Evolutionary conservation across 177 flowering plant species (phyloP), one percentile per base, ranked within the genome.

Genomic region (Telopea speciosissima): DNA sequence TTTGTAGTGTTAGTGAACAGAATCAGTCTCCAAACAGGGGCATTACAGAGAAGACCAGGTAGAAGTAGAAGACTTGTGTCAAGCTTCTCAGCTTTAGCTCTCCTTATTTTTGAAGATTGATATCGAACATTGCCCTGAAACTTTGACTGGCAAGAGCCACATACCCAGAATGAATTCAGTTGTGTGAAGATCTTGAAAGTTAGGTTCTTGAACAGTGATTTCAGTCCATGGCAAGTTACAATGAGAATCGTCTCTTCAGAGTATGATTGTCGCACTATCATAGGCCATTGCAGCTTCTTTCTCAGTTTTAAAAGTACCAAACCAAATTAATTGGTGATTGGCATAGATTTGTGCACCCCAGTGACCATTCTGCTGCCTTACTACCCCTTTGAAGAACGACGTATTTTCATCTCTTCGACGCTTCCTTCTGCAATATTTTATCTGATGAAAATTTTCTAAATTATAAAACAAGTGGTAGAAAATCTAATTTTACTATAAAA

Each of bases 301-400:
- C 66, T 81, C 82, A 0, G 78, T 68, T 13, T 71, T 77, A 65
- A 81, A 83, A 2, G 83, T 81, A 1, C 85, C 85, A 3, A 81
- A 65, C 86, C 86, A 83, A 16, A 81, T 76, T 16, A 81, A 63
- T 19, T 73, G 77, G 40, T 83, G 81, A 67, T 77, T 77, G 1
- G 78, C 81, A 58, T 81, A 83, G 5, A 83, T 83, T 49, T 83
- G 86, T 10, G 86, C 86, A 3, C 86, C 82, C 83, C 84, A 83
- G 17, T 79, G 77, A 1, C 86, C 86, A 63, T 80, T 83, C 6
- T 68, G 77, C 62, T 80, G 85, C 1, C 67, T 28, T 0, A 76
- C 80, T 10, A 83, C 83, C 7, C 85, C 85, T 70, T 80, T 80
- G 73, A 28, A 28, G 31, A n/a, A 28, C 4, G 31, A 4, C n/a